These are phyloP conservation scores for Capsicum rhomboideum DNA, from an alignment of 257 asterid genomes.

Conservation along the genomic window DNA sequence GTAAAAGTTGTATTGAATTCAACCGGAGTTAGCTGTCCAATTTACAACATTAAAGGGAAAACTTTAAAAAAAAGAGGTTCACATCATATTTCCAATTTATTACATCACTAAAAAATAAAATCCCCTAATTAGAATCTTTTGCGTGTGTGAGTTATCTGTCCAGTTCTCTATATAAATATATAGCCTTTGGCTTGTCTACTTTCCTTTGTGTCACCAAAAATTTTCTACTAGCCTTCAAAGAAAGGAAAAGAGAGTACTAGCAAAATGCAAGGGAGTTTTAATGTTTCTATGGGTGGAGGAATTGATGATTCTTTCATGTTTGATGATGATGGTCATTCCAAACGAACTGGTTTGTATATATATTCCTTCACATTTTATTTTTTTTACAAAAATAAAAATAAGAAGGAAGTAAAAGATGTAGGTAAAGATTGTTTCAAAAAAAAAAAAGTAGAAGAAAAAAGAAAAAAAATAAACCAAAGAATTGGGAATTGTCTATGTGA, in stretches of 20 bases:
- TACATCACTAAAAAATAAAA: not conserved
- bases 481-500: not conserved
- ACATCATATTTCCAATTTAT: not conserved
- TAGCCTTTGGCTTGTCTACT: not conserved
- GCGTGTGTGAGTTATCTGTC: not conserved
- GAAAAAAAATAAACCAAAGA: not conserved
- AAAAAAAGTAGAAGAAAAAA: constrained; percentile 18
- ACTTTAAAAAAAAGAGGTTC: not conserved
- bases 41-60: too few relatives aligned
- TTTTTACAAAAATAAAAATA: too few relatives aligned
- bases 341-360: constrained; percentile 30
- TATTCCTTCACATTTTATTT: too few relatives aligned
- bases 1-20: not conserved
- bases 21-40: not conserved
- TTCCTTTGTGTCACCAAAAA: not conserved
- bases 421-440: constrained; percentile 40
- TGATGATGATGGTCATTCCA: constrained; percentile 26
- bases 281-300: constrained; percentile 10
- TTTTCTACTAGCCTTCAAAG: not conserved
- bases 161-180: not conserved
- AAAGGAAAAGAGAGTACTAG: not conserved
- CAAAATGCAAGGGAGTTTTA: constrained; percentile 7
- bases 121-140: not conserved
- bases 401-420: constrained; percentile 12
- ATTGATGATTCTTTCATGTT: constrained; percentile 14